Evolutionary conservation across 257 asterid genomes (phyloP), one percentile per base, ranked within the genome.

Genomic region (Orobanche coerulescens): DNA sequence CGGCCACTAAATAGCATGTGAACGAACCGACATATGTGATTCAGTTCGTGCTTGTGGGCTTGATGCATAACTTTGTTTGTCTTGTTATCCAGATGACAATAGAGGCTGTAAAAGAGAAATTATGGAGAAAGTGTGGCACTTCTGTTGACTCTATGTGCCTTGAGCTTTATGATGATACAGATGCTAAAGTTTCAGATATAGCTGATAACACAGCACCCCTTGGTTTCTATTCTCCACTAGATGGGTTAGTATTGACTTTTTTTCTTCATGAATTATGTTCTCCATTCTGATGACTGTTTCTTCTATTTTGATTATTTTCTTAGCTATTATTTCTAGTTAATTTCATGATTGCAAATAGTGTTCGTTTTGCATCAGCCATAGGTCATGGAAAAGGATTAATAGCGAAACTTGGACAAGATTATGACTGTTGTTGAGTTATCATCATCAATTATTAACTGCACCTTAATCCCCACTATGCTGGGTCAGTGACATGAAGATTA

Each of bases 41-140:
- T n/a, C n/a, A n/a, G n/a, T n/a, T n/a, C n/a, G n/a, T n/a, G 34
- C 50, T 13, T 56, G 57, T 62, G 63, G 34, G 56, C 48, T 50
- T 60, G 68, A 34, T 59, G 54, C 11, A 16, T 49, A 40, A 22
- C 14, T 42, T 19, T 75, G 49, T 43, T 30, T 56, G n/a, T n/a
- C n/a, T 40, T 75, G 64, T 75, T 23, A 31, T 25, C 39, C 78
- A 92, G 98, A 80, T 79, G 90, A 71, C 83, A 11, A 79, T 92
- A 51, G 96, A 85, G 77, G 86, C 95, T 60, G 84, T 84, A 1
- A 92, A 92, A 73, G 98, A 92, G 57, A 92, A 86, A 83, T 55
- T 88, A 68, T 88, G 98, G 98, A 88, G 69, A 71, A 91, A 81
- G 76, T 82, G 96, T 74, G 98, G 98, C 11, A 88, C 98, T 68